phyloP scores from a whole-genome alignment of 179 eudicot species.

The Silene noctiflora region DNA sequence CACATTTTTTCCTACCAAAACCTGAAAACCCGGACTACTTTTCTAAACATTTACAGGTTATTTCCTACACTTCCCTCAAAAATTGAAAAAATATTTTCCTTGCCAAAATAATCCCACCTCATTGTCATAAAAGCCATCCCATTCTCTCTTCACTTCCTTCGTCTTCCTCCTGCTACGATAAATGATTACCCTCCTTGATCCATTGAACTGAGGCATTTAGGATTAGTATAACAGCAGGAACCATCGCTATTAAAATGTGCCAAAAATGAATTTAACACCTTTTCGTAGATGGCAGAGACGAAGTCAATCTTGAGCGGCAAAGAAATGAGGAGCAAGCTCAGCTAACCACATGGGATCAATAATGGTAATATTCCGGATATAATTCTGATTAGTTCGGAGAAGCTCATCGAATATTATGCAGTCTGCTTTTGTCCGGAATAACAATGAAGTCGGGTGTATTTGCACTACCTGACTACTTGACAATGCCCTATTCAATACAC shows the following conservation, averaged over 20 bases:
- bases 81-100: too few species aligned
- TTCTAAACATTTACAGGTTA: background rate
- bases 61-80: background rate
- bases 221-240: background rate
- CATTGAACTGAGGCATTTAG: background rate
- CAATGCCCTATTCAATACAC: slow-evolving; percentile 50
- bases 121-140: too few species aligned
- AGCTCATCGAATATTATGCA: slow-evolving; percentile 75
- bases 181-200: background rate
- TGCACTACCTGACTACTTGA: slow-evolving; percentile 67
- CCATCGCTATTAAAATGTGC: background rate
- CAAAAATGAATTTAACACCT: slow-evolving; percentile 14
- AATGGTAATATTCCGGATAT: slow-evolving; percentile 66
- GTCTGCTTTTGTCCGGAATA: slow-evolving; percentile 71
- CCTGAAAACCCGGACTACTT: background rate
- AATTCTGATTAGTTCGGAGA: slow-evolving; percentile 64
- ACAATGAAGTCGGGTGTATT: slow-evolving; percentile 84
- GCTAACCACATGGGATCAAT: slow-evolving; percentile 89
- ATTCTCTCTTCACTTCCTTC: background rate
- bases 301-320: slow-evolving; percentile 33
- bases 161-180: background rate
- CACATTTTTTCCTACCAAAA: background rate
- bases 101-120: too few species aligned
- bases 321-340: slow-evolving; percentile 78
- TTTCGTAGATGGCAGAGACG: background rate